Evolutionary conservation across 2,329 filamentous ascomycete species (phyloP), one percentile per base, ranked within the genome.

Genomic region (Alternaria sp.): DNA sequence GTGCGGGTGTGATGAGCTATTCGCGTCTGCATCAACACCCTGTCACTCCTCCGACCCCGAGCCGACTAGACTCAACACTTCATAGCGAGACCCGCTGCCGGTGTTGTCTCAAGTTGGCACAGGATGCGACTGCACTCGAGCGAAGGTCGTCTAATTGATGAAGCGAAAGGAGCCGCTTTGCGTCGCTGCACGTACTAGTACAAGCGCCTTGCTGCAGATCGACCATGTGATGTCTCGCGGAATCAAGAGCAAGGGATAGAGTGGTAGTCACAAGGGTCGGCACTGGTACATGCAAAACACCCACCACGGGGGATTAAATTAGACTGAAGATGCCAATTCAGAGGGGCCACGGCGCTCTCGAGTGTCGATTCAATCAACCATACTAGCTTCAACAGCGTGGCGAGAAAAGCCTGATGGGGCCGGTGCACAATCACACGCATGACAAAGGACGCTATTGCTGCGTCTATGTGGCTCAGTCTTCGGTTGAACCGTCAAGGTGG

Each of bases 101-200:
- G 49, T 25, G 5, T n/a, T 41, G 49, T 53, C 30, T 21, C 21
- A 25, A 41, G 30, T 37, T 41, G 37, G 49, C 15, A 53, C 49
- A 37, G 28, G 49, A 41, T 41, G 37, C 21, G 49, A 37, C 20
- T 53, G 15, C 14, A n/a, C 49, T 23, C 49, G 30, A 18, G 21
- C n/a, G 49, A 30, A 53, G 30, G 28, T 37, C 49, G 49, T 53
- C 49, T 53, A 53, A 41, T 51, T 47, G 59, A 54, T 64, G 45
- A 59, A 50, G 43, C 55, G 58, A 55, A 65, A 55, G 70, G 71
- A 78, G 74, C 73, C 73, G 75, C 75, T 75, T 72, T 64, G 70
- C 71, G 64, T 65, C 59, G 63, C 64, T 70, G 74, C 75, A 74
- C 72, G 70, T 70, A 70, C 69, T 68, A 63, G 55, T 63, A 64